These are phyloP conservation scores for Stemphylium beticola DNA, from an alignment of 2,329 filamentous ascomycete species.

Conservation along the genomic window DNA sequence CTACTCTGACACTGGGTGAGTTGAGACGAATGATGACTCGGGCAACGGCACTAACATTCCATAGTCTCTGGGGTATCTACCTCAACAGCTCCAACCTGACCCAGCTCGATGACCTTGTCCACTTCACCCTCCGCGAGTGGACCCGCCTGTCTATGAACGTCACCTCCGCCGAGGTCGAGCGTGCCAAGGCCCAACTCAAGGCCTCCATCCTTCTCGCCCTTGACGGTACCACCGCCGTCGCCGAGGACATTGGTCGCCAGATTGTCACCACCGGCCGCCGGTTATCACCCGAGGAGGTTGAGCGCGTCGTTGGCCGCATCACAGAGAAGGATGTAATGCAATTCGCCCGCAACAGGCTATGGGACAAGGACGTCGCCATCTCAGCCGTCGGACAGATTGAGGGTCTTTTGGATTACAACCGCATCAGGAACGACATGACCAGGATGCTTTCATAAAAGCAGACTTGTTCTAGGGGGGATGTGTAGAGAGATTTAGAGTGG, in stretches of 20 bases:
- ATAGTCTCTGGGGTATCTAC: slow-evolving; percentile 99
- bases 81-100: slow-evolving; percentile 89
- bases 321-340: slow-evolving; percentile 97
- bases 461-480: background rate
- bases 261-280: slow-evolving; percentile 96
- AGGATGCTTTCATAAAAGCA: slow-evolving; percentile 63
- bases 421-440: slow-evolving; percentile 84
- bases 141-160: slow-evolving; percentile 91
- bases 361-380: slow-evolving; percentile 96
- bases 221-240: slow-evolving; percentile 94
- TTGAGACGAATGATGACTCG: slow-evolving; percentile 11
- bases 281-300: slow-evolving; percentile 90
- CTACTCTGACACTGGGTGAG: slow-evolving; percentile 98
- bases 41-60: slow-evolving; percentile 34
- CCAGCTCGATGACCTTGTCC: slow-evolving; percentile 90
- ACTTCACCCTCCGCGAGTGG: slow-evolving; percentile 99
- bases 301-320: slow-evolving; percentile 86
- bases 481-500: slow-evolving; percentile 24
- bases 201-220: slow-evolving; percentile 96
- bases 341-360: slow-evolving; percentile 92
- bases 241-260: slow-evolving; percentile 98
- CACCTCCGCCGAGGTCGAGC: slow-evolving; percentile 88
- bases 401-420: slow-evolving; percentile 77
- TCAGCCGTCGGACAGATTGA: slow-evolving; percentile 93
- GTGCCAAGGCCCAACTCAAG: slow-evolving; percentile 99